Conservation (phyloP, 805 yeast genomes). For the Pichia rugopelliculosa region DNA sequence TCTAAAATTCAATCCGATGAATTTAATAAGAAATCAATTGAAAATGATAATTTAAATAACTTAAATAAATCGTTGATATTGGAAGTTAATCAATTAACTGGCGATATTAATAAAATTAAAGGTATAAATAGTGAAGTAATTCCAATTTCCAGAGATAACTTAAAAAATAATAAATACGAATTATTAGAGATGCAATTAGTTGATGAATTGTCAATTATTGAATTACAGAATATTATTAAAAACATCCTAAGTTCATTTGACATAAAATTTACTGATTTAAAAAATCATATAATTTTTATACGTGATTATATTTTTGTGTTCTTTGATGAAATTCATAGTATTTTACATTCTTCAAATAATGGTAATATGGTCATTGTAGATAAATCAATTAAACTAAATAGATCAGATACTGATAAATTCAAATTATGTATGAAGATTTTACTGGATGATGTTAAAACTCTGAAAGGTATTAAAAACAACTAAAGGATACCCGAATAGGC, state of each 20-base stretch:
- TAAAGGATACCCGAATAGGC: too few relatives aligned
- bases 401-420: conserved; percentile 8
- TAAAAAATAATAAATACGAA: neutral
- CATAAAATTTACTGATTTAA: conserved; percentile 9
- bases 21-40: neutral
- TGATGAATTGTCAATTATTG: conserved; percentile 10
- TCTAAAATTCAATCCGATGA: neutral
- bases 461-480: conserved; percentile 6
- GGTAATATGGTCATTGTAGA: conserved; percentile 3
- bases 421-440: conserved; percentile 11
- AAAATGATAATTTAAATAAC: neutral
- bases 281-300: conserved; percentile 10
- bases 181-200: conserved; percentile 9
- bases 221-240: conserved; percentile 16
- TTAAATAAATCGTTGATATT: conserved; percentile 1
- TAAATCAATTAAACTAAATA: conserved; percentile 1
- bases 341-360: conserved; percentile 7
- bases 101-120: neutral
- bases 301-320: conserved; percentile 12
- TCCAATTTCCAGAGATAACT: neutral
- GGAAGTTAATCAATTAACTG: neutral
- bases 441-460: conserved; percentile 9
- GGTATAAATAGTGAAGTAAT: neutral
- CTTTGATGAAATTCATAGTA: conserved; percentile 11
- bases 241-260: conserved; percentile 14